Conservation (phyloP, 2,329 filamentous ascomycete species). For the Beauveria rudraprayagi region DNA sequence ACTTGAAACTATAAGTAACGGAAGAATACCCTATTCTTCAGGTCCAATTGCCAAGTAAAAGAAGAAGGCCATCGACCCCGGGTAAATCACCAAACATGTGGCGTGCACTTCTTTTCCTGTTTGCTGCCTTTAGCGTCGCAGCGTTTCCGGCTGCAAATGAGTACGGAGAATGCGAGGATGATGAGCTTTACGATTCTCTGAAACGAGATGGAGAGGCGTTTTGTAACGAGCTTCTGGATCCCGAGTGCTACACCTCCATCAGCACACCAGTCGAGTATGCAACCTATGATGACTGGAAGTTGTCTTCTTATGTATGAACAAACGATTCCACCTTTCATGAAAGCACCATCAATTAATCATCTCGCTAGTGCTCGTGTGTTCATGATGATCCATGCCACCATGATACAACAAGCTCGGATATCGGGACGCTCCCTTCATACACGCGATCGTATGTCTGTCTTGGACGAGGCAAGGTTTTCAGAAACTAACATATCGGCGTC, state of each 20-base stretch:
- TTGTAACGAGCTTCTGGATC: slow-evolving; percentile 23
- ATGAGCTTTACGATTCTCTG: slow-evolving; percentile 25
- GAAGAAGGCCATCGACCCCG: not conserved
- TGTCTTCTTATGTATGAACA: slow-evolving; percentile 25
- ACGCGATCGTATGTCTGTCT: not conserved
- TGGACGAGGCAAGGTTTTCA: not conserved
- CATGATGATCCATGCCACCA: slow-evolving; percentile 1
- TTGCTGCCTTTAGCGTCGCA: not conserved
- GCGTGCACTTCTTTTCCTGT: not conserved
- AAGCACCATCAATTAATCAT: not conserved
- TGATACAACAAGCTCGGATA: not conserved
- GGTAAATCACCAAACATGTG: not conserved
- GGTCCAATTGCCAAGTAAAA: not conserved
- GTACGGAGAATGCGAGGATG: slow-evolving; percentile 18
- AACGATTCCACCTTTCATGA: not conserved
- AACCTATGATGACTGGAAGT: slow-evolving; percentile 20
- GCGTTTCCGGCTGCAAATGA: slow-evolving; percentile 15
- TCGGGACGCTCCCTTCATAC: not conserved
- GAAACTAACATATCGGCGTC: not conserved
- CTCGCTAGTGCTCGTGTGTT: slow-evolving; percentile 3
- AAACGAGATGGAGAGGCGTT: slow-evolving; percentile 19
- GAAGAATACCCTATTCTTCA: not conserved
- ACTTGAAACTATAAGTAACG: not conserved
- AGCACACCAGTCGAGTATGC: slow-evolving; percentile 22
- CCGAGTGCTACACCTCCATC: slow-evolving; percentile 12